Evolutionary conservation across 148 eudicot species (phyloP).

Genomic region (Amaranthus hypochondriacus): DNA sequence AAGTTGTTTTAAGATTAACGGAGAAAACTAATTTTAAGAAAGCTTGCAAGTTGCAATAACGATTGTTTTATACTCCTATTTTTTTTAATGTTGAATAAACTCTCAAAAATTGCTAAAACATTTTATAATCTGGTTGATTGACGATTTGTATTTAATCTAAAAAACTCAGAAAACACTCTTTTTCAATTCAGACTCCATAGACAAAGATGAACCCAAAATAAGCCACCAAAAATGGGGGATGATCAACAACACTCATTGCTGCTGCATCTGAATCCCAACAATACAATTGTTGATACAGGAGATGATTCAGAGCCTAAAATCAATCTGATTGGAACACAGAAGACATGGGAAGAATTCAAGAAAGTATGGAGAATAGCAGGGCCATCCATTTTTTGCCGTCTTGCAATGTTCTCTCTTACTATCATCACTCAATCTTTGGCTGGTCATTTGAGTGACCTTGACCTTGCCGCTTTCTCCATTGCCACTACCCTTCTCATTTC

Average conservation of each 20-base stretch:
- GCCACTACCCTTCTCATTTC: slow-evolving; percentile 41
- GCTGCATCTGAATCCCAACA: slow-evolving; percentile 1
- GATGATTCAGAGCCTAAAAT: background rate
- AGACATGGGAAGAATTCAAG: slow-evolving; percentile 23
- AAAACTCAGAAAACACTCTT: too few species aligned
- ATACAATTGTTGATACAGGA: background rate
- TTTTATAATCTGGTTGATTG: too few species aligned
- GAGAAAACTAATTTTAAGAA: too few species aligned
- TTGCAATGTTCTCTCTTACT: slow-evolving; percentile 30
- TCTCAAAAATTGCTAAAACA: too few species aligned
- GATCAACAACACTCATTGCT: slow-evolving; percentile 20
- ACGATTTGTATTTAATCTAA: too few species aligned
- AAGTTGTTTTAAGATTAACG: too few species aligned
- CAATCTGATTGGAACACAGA: background rate
- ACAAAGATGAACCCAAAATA: background rate
- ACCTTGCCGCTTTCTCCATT: slow-evolving; percentile 46
- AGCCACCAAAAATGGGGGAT: slow-evolving; percentile 5
- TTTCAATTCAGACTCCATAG: too few species aligned
- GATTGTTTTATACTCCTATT: too few species aligned
- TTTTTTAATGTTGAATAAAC: too few species aligned
- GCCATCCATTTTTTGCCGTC: slow-evolving; percentile 37
- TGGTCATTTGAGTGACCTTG: slow-evolving; percentile 44
- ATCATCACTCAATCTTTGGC: slow-evolving; percentile 34
- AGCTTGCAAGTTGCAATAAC: too few species aligned
- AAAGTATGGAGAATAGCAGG: slow-evolving; percentile 40